phyloP scores from a whole-genome alignment of 108 stramenopile genomes.

The Cyclostephanos tholiformis region DNA sequence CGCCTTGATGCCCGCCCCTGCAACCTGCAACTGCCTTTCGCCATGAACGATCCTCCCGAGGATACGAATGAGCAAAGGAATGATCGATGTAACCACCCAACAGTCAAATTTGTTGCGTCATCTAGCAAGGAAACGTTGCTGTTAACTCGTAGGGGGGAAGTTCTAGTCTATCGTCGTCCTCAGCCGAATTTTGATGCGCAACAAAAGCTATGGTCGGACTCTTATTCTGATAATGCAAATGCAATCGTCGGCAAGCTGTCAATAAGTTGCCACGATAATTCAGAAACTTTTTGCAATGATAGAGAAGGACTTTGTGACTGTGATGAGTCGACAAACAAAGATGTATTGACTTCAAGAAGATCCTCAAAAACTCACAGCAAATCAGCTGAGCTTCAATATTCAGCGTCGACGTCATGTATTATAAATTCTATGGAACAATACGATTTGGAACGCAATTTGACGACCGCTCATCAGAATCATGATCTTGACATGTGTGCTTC shows the following conservation, averaged over 20 bases:
- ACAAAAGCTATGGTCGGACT: neutral
- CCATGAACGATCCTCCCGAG: neutral
- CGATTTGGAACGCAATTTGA: neutral
- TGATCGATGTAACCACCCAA: neutral
- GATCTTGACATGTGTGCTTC: neutral
- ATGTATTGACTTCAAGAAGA: no score
- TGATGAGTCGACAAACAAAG: neutral
- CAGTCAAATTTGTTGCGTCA: slow-evolving; percentile 9
- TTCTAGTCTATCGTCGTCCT: slow-evolving; percentile 59
- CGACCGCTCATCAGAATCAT: neutral
- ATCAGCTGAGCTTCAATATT: neutral
- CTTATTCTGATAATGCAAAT: neutral
- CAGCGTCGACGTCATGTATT: neutral
- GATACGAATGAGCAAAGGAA: neutral
- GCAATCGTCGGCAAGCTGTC: neutral
- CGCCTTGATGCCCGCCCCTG: no score
- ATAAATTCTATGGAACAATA: neutral
- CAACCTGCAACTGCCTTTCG: neutral
- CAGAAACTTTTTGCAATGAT: neutral
- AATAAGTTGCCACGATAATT: neutral
- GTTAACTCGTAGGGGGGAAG: slow-evolving; percentile 70
- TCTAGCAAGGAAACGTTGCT: slow-evolving; percentile 64
- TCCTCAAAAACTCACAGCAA: no score
- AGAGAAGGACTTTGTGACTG: neutral
- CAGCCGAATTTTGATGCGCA: neutral